Base-by-base conservation (phyloP, 2,329 filamentous ascomycete species). In the Talaromyces marneffei region DNA sequence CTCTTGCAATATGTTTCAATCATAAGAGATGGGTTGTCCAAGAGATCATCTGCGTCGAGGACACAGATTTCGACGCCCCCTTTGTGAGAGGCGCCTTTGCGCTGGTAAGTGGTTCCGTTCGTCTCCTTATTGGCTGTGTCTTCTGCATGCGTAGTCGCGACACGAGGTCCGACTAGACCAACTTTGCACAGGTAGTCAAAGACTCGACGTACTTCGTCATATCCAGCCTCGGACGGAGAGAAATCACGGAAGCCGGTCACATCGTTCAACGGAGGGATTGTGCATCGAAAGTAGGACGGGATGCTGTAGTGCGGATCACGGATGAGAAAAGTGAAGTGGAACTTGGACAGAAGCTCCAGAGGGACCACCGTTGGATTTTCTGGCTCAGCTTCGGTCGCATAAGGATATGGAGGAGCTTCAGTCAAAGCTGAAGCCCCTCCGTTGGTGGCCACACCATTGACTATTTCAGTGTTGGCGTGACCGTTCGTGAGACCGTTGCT, bases 311-410 rank as follows among this genome's bases (percentile, higher is more conserved):
- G 87, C n/a, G 94, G 94, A 74, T 97, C 92, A 61, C 94, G 92
- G 80, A 99, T 97, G 65, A 97, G 83, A 78, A 99, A 97, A 23
- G 92, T 91, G 79, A 93, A 97, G 76, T 97, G 92, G 78, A 96
- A 97, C 66, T 86, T 82, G 70, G 86, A 83, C 62, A 97, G 81
- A 62, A 91, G 79, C 31, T 86, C 85, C 29, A 84, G 77, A 2
- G 94, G 94, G 56, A 97, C 78, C 27, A 95, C 88, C 0, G 92
- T 96, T 1, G 92, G 93, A 76, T 97, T 97, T 61, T 82, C 82
- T 2, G 83, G 79, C 75, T 93, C 87, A 2, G 78, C 71, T 35
- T 76, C 73, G 2, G 85, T 87, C 63, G 77, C 67, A 68, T 87
- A 87, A 2, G 85, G 84, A 70, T 83, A 86, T 9, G 83, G 83